A percentile compares a stretch with the other conserved stretches of the same genome.
Conservation (phyloP, 116 monocot species). For the Trichopus zeylanicus region DNA sequence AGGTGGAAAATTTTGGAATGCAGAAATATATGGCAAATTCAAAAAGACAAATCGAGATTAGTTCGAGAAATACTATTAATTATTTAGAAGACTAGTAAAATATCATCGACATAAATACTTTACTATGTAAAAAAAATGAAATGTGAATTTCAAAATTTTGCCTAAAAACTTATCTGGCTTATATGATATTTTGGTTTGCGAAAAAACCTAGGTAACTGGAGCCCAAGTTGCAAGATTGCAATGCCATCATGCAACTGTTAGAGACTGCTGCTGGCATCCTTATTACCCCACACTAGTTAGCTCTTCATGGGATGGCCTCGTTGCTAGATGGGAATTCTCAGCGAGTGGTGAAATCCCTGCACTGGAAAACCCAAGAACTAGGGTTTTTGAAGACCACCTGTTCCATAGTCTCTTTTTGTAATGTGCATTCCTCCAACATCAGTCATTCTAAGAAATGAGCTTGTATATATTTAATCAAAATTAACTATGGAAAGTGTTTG, state of each 20-base stretch:
- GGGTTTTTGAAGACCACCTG: background rate
- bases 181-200: background rate
- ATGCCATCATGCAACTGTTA: conserved; percentile 49
- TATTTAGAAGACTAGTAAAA: no score
- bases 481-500: no score
- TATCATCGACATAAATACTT: no score
- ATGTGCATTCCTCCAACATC: background rate
- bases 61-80: no score
- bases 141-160: no score
- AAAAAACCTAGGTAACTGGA: conserved; percentile 55
- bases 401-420: background rate
- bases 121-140: no score
- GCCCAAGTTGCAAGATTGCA: conserved; percentile 47
- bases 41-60: no score
- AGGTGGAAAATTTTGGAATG: no score
- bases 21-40: no score
- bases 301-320: conserved; percentile 74
- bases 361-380: background rate
- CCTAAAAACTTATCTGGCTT: background rate
- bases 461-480: no score
- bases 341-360: conserved; percentile 17
- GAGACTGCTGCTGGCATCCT: conserved; percentile 95
- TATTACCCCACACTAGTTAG: conserved; percentile 61
- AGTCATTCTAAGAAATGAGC: background rate
- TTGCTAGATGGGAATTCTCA: conserved; percentile 77